phyloP scores from a whole-genome alignment of 1,139 yeast genomes.

The Groenewaldozyma sp. region DNA sequence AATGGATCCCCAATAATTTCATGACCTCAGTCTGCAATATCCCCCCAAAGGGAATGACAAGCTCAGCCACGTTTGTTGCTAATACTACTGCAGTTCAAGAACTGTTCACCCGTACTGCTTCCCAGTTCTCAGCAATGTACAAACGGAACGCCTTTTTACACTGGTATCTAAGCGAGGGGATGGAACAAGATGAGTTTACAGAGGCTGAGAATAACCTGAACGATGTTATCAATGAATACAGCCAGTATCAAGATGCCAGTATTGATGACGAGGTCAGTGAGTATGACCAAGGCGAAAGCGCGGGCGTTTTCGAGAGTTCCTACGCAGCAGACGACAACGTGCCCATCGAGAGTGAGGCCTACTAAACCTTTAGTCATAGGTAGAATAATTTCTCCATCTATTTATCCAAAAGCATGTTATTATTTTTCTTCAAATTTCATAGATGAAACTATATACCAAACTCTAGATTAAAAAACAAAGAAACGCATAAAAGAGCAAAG shows the following conservation, averaged over 20 bases:
- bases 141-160: conserved; percentile 38
- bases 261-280: conserved; percentile 31
- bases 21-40: conserved; percentile 37
- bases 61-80: conserved; percentile 39
- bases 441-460: too few relatives aligned
- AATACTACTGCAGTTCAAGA: conserved; percentile 39
- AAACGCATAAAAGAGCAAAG: conserved; percentile 1
- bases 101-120: conserved; percentile 33
- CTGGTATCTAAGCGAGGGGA: conserved; percentile 40
- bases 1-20: conserved; percentile 37
- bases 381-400: too few relatives aligned
- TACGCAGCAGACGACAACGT: too few relatives aligned
- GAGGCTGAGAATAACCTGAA: conserved; percentile 38
- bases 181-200: conserved; percentile 39
- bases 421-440: neutral
- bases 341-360: too few relatives aligned
- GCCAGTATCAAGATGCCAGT: conserved; percentile 37
- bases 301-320: too few relatives aligned
- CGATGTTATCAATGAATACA: conserved; percentile 36
- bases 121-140: conserved; percentile 38
- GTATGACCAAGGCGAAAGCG: conserved; percentile 6
- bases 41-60: conserved; percentile 34
- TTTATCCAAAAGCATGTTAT: too few relatives aligned
- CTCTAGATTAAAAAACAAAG: neutral
- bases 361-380: too few relatives aligned